Evolutionary conservation across 495 filamentous ascomycete genomes (phyloP), one percentile per base, ranked within the genome.

Genomic region (Achaetomiella virescens): DNA sequence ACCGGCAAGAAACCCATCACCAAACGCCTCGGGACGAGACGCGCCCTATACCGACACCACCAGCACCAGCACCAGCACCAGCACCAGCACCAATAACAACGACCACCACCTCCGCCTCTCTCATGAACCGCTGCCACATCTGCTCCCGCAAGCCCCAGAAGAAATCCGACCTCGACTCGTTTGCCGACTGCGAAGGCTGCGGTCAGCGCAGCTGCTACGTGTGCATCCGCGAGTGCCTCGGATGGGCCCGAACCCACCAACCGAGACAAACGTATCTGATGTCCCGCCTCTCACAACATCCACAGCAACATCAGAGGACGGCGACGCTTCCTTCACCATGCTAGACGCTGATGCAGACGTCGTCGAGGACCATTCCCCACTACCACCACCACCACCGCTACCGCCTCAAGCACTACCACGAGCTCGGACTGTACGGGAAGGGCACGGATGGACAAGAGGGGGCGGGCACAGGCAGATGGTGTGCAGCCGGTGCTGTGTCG

Each of bases 111-210:
- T 20, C 63, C 2, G 37, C 64, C 2, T 45, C 62, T 0, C 54
- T 66, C 1, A 70, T 76, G 47, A 70, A 52, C 50, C 70, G 73
- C 14, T 78, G 75, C 56, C 74, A 78, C 65, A 74, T 78, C 54
- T 78, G 75, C 65, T 71, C 63, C 57, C 71, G 75, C 27, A 71
- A 72, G 38, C 75, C 75, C 0, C 72, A 60, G 56, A 76, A 71
- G 66, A 77, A 73, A 50, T 68, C 72, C 36, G 73, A 78, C 56
- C 72, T 77, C 37, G 75, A 78, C 55, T 71, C 68, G 29, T 78
- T 72, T 52, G 70, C 72, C 41, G 67, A 76, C 53, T 78, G 75
- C 52, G 63, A 69, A 50, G 75, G 70, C 6, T 78, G 75, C 52
- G 70, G 71, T n/a, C 67, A 73, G 33, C 65, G 75, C 1, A 72